These are phyloP conservation scores for Choanephora cucurbitarum DNA, from an alignment of 371 early-diverging fungal species.

Conservation along the genomic window DNA sequence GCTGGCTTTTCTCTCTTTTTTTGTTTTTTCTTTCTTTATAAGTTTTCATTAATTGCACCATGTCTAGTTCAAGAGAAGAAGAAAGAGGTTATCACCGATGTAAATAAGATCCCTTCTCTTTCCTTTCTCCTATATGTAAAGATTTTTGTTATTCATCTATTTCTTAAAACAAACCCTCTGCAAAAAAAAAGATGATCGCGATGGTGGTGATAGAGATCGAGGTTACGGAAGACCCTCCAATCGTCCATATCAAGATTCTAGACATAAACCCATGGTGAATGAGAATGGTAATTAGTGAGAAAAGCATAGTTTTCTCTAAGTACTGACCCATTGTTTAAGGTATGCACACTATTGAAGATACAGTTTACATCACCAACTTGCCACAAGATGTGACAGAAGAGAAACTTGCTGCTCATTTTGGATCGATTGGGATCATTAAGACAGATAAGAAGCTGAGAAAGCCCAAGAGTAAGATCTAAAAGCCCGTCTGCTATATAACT, in stretches of 20 bases:
- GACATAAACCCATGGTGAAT: slow-evolving; percentile 13
- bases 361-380: slow-evolving; percentile 67
- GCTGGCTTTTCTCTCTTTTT: slow-evolving; percentile 8
- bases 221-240: slow-evolving; percentile 16
- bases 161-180: background rate
- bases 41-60: too few species aligned
- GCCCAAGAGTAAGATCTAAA: slow-evolving; percentile 54
- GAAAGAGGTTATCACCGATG: slow-evolving; percentile 21
- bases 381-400: slow-evolving; percentile 60
- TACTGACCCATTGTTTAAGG: slow-evolving; percentile 6
- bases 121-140: too few species aligned
- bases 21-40: background rate
- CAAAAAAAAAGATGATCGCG: slow-evolving; percentile 13
- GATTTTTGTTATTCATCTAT: background rate
- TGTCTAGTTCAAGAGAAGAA: slow-evolving; percentile 24
- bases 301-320: too few species aligned
- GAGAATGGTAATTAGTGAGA: slow-evolving; percentile 20
- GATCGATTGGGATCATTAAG: slow-evolving; percentile 73
- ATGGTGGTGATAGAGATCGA: slow-evolving; percentile 17
- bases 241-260: slow-evolving; percentile 5
- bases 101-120: slow-evolving; percentile 2
- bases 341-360: slow-evolving; percentile 59
- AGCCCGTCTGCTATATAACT: background rate
- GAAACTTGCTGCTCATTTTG: slow-evolving; percentile 63
- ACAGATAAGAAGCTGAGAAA: slow-evolving; percentile 62